These are phyloP conservation scores for Pyrenochaeta sp. DNA, from an alignment of 2,329 filamentous ascomycete genomes.

Conservation along the genomic window DNA sequence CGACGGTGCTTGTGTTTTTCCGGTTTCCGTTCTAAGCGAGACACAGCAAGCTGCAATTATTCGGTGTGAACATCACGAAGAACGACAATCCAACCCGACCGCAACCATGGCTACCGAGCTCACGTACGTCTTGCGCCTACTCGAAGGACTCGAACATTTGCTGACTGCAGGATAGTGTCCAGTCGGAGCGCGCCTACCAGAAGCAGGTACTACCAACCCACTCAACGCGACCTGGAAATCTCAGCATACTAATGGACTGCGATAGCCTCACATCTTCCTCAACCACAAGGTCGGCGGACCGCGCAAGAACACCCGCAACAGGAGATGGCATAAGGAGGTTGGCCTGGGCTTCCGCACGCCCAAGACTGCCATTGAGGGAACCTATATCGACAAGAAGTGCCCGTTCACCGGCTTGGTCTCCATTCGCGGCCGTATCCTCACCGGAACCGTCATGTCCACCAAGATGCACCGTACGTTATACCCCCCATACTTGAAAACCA, in stretches of 20 bases:
- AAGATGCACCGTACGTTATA: slow-evolving; percentile 90
- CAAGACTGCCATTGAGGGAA: slow-evolving; percentile 98
- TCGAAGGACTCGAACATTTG: slow-evolving; percentile 10
- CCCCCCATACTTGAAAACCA: neutral
- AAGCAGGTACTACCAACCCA: slow-evolving; percentile 62
- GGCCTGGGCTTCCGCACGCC: slow-evolving; percentile 99
- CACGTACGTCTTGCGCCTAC: slow-evolving; percentile 43
- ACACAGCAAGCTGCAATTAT: slow-evolving; percentile 20
- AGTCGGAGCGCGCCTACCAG: slow-evolving; percentile 99
- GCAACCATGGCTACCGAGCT: slow-evolving; percentile 56
- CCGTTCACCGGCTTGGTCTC: slow-evolving; percentile 99
- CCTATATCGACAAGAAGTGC: slow-evolving; percentile 99
- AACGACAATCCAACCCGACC: slow-evolving; percentile 47
- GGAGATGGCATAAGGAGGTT: slow-evolving; percentile 99
- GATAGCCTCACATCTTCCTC: slow-evolving; percentile 98
- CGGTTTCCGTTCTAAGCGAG: slow-evolving; percentile 20
- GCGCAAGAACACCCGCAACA: slow-evolving; percentile 56
- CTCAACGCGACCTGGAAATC: slow-evolving; percentile 17
- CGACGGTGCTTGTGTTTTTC: neutral
- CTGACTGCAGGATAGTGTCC: slow-evolving; percentile 77
- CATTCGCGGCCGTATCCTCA: slow-evolving; percentile 99
- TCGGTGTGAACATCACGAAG: slow-evolving; percentile 26
- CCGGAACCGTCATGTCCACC: slow-evolving; percentile 98
- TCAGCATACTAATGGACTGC: slow-evolving; percentile 41
- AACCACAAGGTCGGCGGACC: slow-evolving; percentile 89